Percentiles rank a stretch among this genome's conserved stretches.
Evolutionary conservation across 1,284 basidiomycete genomes (phyloP).

Genomic region (Cutaneotrichosporon sp.): DNA sequence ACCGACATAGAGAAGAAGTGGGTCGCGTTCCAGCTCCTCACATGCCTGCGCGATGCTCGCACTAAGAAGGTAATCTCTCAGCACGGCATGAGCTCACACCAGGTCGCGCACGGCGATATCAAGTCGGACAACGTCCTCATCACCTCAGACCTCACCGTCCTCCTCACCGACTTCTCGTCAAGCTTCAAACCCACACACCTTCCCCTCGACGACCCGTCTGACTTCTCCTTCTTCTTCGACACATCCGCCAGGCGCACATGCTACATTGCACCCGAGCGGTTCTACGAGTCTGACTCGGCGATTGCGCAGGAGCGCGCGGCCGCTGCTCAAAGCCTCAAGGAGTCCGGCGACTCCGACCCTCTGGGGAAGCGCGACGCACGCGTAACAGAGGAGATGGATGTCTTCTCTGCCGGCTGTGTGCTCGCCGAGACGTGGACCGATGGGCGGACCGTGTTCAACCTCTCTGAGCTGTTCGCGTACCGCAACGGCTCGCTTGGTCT

Average conservation of each 20-base stretch:
- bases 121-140: constrained; percentile 98
- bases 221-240: constrained; percentile 98
- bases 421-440: constrained; percentile 96
- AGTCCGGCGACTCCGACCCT: constrained; percentile 11
- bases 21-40: constrained; percentile 93
- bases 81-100: constrained; percentile 30
- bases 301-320: constrained; percentile 62
- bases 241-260: constrained; percentile 90
- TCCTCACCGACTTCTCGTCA: constrained; percentile 93
- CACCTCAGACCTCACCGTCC: constrained; percentile 93
- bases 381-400: constrained; percentile 96
- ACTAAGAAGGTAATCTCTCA: constrained; percentile 60
- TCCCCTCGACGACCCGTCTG: constrained; percentile 93
- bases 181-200: constrained; percentile 92
- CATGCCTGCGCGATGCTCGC: constrained; percentile 78
- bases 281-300: constrained; percentile 77
- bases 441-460: constrained; percentile 88
- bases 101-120: constrained; percentile 94
- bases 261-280: constrained; percentile 95
- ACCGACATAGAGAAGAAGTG: constrained; percentile 93
- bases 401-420: constrained; percentile 94
- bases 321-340: constrained; percentile 58
- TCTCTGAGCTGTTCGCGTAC: constrained; percentile 96
- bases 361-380: constrained; percentile 67
- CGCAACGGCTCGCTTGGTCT: constrained; percentile 79